Evolutionary conservation across 2,329 filamentous ascomycete species (phyloP), one percentile per base, ranked within the genome.

Genomic region (Cytospora leucostoma): DNA sequence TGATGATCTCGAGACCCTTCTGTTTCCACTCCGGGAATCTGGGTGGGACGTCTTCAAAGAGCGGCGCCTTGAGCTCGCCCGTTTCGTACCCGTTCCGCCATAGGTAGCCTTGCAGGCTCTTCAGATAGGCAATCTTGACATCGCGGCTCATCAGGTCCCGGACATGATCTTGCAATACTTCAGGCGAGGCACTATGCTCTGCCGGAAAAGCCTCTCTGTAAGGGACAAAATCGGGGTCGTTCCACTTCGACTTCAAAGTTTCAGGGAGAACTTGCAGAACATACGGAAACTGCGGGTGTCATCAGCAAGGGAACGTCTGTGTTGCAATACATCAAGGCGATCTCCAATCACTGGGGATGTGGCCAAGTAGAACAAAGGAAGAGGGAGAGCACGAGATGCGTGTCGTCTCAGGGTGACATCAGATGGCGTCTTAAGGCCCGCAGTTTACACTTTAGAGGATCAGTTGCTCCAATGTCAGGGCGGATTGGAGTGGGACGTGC

Each of bases 51-150:
- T 95, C 91, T 5, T 83, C 77, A 73, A 92, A 95, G 64, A 95
- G 80, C 11, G 89, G 88, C 33, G 90, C 90, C 66, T 84, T 83
- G 67, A 94, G 83, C 66, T 86, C 81, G 59, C 90, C 90, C 58
- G 82, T 84, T 65, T 81, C 80, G 77, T 94, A 95, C 64, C 91
- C 91, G 47, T 82, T 82, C 70, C 87, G 80, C 91, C 91, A 95
- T 49, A 95, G 82, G 70, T 91, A 87, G 69, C 91, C 89, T 77
- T 95, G 91, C 51, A 94, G 84, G 64, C 85, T 85, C 78, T 95
- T 95, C 67, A 93, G 80, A 75, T 92, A 93, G 50, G 89, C 79
- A 65, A 87, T 81, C 76, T 94, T 95, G 71, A 92, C 81, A 73
- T 95, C 91, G 66, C 82, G 83, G 65, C 81, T 78, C 70, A 91